Conservation (phyloP, 352 stramenopile genomes). For the Globisporangium ultimum region DNA sequence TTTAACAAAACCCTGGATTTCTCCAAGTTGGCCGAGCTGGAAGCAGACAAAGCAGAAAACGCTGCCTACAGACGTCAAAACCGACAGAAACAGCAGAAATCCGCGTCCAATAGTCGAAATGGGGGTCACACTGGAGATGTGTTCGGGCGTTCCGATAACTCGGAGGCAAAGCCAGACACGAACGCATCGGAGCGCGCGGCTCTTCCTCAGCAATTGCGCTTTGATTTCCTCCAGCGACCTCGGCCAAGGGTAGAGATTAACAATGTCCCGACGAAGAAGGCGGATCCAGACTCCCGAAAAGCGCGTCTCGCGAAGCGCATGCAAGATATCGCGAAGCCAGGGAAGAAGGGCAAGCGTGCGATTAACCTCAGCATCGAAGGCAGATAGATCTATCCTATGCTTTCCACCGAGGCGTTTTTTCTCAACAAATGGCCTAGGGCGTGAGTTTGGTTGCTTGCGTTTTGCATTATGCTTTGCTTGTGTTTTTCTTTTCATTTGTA, state of each 20-base stretch:
- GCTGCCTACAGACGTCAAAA: slow-evolving; percentile 56
- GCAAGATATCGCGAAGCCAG: slow-evolving; percentile 78
- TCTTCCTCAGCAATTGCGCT: slow-evolving; percentile 68
- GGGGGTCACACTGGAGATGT: slow-evolving; percentile 42
- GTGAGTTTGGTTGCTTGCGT: slow-evolving; percentile 2
- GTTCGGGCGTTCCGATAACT: slow-evolving; percentile 35
- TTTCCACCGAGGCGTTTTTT: background rate
- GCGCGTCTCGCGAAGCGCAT: slow-evolving; percentile 82
- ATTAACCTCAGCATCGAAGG: slow-evolving; percentile 79
- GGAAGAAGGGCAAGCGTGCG: slow-evolving; percentile 73
- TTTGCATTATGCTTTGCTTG: slow-evolving; percentile 2
- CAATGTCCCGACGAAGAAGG: slow-evolving; percentile 52
- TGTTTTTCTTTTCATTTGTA: background rate
- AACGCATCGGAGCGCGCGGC: slow-evolving; percentile 60
- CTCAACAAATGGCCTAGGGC: background rate
- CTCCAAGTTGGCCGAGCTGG: slow-evolving; percentile 80
- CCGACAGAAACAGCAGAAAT: slow-evolving; percentile 47
- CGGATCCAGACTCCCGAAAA: slow-evolving; percentile 76
- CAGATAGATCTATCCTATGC: slow-evolving; percentile 39
- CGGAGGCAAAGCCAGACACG: slow-evolving; percentile 31
- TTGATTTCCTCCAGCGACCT: slow-evolving; percentile 82
- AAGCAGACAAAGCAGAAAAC: slow-evolving; percentile 84
- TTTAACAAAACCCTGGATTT: slow-evolving; percentile 89
- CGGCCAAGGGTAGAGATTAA: slow-evolving; percentile 79
- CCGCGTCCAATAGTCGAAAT: slow-evolving; percentile 17